phyloP scores from a whole-genome alignment of 2,329 filamentous ascomycete species.

The Neocucurbitaria cava region DNA sequence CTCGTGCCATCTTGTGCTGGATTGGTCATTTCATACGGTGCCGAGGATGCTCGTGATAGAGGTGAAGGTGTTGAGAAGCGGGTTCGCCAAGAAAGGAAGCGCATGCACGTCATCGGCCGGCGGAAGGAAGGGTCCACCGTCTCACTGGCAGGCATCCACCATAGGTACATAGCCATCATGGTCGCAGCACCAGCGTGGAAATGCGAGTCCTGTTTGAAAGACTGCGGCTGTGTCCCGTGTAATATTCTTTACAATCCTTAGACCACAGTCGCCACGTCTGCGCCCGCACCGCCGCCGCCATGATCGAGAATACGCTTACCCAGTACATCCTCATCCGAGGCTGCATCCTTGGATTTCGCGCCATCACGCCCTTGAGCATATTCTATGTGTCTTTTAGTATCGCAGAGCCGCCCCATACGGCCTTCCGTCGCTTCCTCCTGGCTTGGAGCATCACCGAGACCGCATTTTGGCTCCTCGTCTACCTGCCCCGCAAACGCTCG shows the following conservation, averaged over 20 bases:
- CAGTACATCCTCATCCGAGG: slow-evolving; percentile 56
- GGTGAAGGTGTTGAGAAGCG: background rate
- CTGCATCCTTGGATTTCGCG: slow-evolving; percentile 58
- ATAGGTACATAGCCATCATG: background rate
- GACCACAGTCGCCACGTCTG: background rate
- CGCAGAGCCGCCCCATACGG: slow-evolving; percentile 42
- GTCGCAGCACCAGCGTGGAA: background rate
- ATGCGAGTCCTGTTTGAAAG: background rate
- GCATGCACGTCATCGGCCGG: background rate
- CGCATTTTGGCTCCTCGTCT: slow-evolving; percentile 62
- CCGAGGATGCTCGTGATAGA: background rate
- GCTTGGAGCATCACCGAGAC: slow-evolving; percentile 59
- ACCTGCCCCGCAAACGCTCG: slow-evolving; percentile 58
- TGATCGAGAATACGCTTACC: slow-evolving; percentile 50
- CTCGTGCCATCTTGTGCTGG: background rate
- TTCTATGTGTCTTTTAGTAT: slow-evolving; percentile 52
- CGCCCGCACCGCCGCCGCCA: slow-evolving; percentile 19
- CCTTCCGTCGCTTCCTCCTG: slow-evolving; percentile 46
- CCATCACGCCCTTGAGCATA: slow-evolving; percentile 59
- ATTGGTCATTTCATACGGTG: background rate
- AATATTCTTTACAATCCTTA: background rate
- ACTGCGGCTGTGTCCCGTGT: background rate
- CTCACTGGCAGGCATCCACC: background rate
- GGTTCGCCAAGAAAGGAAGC: background rate
- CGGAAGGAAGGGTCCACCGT: background rate